Evolutionary conservation across 78 protist species (phyloP).

Genomic region (Carpediemonas membranifera): DNA sequence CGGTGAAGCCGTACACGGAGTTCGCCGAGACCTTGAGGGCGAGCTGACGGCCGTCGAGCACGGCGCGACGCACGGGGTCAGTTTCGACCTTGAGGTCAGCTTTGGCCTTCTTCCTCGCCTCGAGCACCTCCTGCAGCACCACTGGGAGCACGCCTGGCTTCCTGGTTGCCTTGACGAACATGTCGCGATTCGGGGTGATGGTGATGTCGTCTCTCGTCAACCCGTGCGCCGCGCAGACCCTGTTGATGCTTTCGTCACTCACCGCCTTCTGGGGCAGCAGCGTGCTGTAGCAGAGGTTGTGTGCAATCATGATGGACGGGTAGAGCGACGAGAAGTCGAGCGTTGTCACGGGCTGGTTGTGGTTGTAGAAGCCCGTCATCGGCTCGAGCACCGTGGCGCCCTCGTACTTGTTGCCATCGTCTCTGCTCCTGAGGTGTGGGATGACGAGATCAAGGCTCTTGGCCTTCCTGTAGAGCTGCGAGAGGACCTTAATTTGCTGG

Average conservation of each 20-base stretch:
- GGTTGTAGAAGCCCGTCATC: conserved; percentile 8
- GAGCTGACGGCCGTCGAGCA: conserved; percentile 95
- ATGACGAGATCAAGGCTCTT: conserved; percentile 1
- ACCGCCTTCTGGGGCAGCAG: too few species aligned
- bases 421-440: neutral
- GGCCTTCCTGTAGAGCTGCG: conserved; percentile 90
- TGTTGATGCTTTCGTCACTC: too few species aligned
- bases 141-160: conserved; percentile 85
- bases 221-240: neutral
- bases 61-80: conserved; percentile 77
- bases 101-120: conserved; percentile 88
- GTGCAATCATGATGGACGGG: conserved; percentile 99
- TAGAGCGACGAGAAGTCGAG: conserved; percentile 96
- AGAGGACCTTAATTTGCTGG: conserved; percentile 83
- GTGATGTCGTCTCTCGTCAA: neutral
- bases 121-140: conserved; percentile 80
- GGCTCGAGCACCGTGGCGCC: conserved; percentile 71
- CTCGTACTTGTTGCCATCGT: conserved; percentile 48
- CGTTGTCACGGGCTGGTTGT: conserved; percentile 78
- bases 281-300: conserved; percentile 96
- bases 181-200: conserved; percentile 3
- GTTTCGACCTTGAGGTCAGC: conserved; percentile 63
- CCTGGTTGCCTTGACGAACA: conserved; percentile 47
- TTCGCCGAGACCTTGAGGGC: conserved; percentile 96
- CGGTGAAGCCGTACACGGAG: conserved; percentile 99